Evolutionary conservation across 2,329 filamentous ascomycete species (phyloP).

Genomic region (Venturia carpophila): DNA sequence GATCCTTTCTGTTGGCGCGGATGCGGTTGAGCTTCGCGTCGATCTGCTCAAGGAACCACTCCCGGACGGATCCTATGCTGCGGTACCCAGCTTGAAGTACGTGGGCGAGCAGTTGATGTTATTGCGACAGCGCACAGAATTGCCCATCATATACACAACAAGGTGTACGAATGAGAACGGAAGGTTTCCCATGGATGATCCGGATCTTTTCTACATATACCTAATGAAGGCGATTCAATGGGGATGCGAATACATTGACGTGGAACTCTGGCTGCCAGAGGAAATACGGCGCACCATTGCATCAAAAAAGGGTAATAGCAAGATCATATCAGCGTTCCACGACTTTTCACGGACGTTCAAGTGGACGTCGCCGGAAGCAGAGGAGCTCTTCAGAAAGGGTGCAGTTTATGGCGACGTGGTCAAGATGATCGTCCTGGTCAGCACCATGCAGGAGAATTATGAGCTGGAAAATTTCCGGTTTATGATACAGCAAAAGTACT

Average conservation of each 20-base stretch:
- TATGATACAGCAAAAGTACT: constrained; percentile 60
- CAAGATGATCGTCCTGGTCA: constrained; percentile 83
- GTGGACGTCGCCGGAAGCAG: constrained; percentile 68
- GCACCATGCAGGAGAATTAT: constrained; percentile 77
- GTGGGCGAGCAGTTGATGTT: constrained; percentile 83
- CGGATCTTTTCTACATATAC: constrained; percentile 66
- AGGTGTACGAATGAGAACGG: constrained; percentile 76
- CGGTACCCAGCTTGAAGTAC: constrained; percentile 71
- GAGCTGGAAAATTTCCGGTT: constrained; percentile 85
- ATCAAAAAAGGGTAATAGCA: constrained; percentile 65
- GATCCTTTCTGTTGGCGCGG: constrained; percentile 77
- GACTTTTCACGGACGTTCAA: constrained; percentile 79
- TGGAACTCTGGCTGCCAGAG: constrained; percentile 80
- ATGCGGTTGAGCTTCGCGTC: constrained; percentile 77
- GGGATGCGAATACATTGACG: constrained; percentile 85
- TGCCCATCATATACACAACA: constrained; percentile 86
- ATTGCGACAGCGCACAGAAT: constrained; percentile 70
- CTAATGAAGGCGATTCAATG: constrained; percentile 79
- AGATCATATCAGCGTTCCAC: constrained; percentile 87
- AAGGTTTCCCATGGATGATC: constrained; percentile 75
- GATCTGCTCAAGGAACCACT: constrained; percentile 70
- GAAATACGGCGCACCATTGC: constrained; percentile 60
- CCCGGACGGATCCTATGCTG: constrained; percentile 51
- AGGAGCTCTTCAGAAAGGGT: constrained; percentile 63
- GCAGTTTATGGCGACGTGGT: constrained; percentile 73